Evolutionary conservation across 495 filamentous ascomycete genomes (phyloP), one percentile per base, ranked within the genome.

Genomic region (Astrothelium macrocarpum): DNA sequence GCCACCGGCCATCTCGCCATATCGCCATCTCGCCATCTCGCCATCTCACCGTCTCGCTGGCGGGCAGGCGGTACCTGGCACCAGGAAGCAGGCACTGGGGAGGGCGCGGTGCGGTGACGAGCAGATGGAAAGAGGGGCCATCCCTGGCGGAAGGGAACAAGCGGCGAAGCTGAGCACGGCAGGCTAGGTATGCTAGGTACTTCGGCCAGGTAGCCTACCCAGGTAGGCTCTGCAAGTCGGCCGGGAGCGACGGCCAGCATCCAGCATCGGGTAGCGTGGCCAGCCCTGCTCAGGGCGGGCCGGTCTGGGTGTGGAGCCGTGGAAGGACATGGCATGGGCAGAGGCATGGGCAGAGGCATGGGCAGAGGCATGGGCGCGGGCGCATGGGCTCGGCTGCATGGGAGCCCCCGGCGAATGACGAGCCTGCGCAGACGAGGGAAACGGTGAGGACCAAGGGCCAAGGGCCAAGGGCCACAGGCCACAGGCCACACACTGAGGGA

Each of bases 381-480:
- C 11, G 49, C 23, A 29, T 56, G 23, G 49, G 12, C 45, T 18
- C 14, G 36, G 16, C 43, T 49, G 43, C 11, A 49, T 49, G 43
- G 43, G 43, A 5, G 11, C 9, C 49, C 49, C 49, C 12, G 49
- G 49, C 49, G 49, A 56, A 56, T 56, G 49, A 56, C 49, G 49
- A 56, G 23, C 25, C 5, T 16, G 26, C 12, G 49, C 49, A 56
- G 49, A 29, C 49, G 49, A 56, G 25, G 25, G 49, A 56, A 56
- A 56, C 49, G 49, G 49, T 56, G 49, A 56, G 25, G 49, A 7
- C 49, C n/a, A n/a, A n/a, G n/a, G n/a, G n/a, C n/a, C n/a, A n/a
- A n/a, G n/a, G n/a, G 12, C 29, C 5, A 29, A 56, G 49, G 45
- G 1, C 5, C 34, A 5, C 34, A 39, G 34, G 34, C 34, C 34